Evolutionary conservation across 148 eudicot species (phyloP).

Genomic region (Polygonum aviculare): DNA sequence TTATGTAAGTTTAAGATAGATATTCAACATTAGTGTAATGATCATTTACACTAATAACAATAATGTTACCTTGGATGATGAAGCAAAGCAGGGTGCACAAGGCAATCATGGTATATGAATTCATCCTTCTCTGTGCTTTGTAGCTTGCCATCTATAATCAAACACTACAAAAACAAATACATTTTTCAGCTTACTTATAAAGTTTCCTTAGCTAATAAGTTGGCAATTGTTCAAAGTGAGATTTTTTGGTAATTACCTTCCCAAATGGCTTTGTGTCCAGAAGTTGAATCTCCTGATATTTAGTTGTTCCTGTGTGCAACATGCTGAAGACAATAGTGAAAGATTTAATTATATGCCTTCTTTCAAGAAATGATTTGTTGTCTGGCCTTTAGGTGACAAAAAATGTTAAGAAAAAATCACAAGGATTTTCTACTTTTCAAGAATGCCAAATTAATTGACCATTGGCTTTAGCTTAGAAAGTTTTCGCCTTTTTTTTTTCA

Average conservation of each 20-base stretch:
- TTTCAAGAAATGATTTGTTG: background rate
- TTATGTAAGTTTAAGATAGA: slow-evolving; percentile 16
- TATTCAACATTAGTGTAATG: slow-evolving; percentile 7
- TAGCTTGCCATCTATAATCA: slow-evolving; percentile 88
- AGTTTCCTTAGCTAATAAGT: background rate
- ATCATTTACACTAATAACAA: background rate
- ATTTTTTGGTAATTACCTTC: slow-evolving; percentile 32
- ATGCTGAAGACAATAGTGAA: slow-evolving; percentile 37
- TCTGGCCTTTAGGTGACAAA: background rate
- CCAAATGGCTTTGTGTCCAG: slow-evolving; percentile 97
- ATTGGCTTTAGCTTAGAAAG: background rate
- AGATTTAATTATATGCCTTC: background rate
- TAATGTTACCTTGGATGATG: slow-evolving; percentile 49
- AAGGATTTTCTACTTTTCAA: background rate
- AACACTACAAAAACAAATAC: slow-evolving; percentile 32
- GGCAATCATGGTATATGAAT: slow-evolving; percentile 87
- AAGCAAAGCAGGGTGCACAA: slow-evolving; percentile 84
- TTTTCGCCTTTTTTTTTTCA: background rate
- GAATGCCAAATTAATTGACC: background rate
- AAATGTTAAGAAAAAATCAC: background rate
- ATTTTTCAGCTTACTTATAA: background rate
- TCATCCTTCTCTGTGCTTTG: slow-evolving; percentile 93
- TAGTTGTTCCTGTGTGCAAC: slow-evolving; percentile 77
- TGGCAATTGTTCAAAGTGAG: background rate
- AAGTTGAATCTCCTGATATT: slow-evolving; percentile 88